These are phyloP conservation scores for Ceratocystis papillata DNA, from an alignment of 2,329 filamentous ascomycete species.

Conservation along the genomic window DNA sequence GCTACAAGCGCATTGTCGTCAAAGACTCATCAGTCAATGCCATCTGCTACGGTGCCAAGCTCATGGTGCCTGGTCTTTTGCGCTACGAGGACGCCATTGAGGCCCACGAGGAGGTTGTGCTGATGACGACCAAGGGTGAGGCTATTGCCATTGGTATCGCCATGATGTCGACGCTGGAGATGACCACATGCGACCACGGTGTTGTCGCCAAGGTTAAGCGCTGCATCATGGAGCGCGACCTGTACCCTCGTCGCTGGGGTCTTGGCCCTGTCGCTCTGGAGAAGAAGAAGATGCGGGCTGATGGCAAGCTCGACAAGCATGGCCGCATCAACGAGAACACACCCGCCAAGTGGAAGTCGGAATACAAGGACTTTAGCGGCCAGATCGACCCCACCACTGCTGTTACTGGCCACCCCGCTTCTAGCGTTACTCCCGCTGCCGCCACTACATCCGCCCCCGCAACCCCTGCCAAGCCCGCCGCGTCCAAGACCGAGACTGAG, in stretches of 20 bases:
- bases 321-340: conserved; percentile 87
- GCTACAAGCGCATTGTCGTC: conserved; percentile 94
- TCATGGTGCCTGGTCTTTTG: conserved; percentile 92
- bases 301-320: conserved; percentile 96
- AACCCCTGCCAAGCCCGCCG: conserved; percentile 28
- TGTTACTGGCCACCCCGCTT: conserved; percentile 36
- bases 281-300: conserved; percentile 99
- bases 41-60: conserved; percentile 95
- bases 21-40: conserved; percentile 80
- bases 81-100: conserved; percentile 89
- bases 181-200: conserved; percentile 93
- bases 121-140: conserved; percentile 99
- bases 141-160: conserved; percentile 93
- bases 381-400: conserved; percentile 38
- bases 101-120: conserved; percentile 87
- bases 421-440: conserved; percentile 38
- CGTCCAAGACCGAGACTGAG: conserved; percentile 32
- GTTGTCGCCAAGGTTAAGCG: conserved; percentile 98
- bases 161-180: conserved; percentile 95
- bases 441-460: conserved; percentile 26
- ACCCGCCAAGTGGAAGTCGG: conserved; percentile 80
- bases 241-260: conserved; percentile 95
- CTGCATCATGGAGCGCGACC: conserved; percentile 98
- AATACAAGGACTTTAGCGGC: conserved; percentile 79
- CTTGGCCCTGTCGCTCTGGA: conserved; percentile 83